Evolutionary conservation across 495 filamentous ascomycete species (phyloP), one percentile per base, ranked within the genome.

Genomic region (Annulohypoxylon stygium): DNA sequence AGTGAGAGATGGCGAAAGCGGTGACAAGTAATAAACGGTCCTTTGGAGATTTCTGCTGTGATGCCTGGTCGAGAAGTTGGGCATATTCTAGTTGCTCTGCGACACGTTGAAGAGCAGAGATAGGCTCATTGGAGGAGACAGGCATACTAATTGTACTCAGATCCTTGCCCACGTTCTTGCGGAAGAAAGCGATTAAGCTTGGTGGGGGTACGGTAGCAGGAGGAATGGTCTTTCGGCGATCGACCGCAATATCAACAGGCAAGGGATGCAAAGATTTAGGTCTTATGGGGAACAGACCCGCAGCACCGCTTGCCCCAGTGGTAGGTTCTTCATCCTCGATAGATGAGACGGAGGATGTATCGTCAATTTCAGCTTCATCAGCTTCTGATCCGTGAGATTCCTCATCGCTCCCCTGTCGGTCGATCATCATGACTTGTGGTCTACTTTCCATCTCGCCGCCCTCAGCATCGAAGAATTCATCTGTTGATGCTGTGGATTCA

Each of bases 121-220:
- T 89, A 1, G 96, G 97, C 78, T 99, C 96, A 80, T 99, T 99
- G 18, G 95, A 90, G 20, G 94, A 95, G 4, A 98, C 96, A 0
- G 96, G 96, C 97, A 98, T 99, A 37, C 93, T 92, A 77, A 98
- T 94, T 3, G 93, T 95, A 58, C 93, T 97, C 5, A 99, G 83
- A 79, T 99, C 96, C 82, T 98, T 98, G 73, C 96, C 96, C 11
- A 98, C 96, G 71, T 99, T 99, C 79, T 98, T 99, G 76, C 97
- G 93, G 9, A 98, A 84, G 78, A 98, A 97, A 1, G 93, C 91
- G 65, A 99, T 96, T 34, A 99, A 83, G 80, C 93, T 97, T 0
- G 96, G 96, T 0, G 97, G 95, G 41, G 88, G 77, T 30, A 93
- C 88, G 25, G 88, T 94, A 3, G 94, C 88, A 0, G 91, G 85